Percentiles rank a stretch among this genome's conserved stretches.
phyloP scores from a whole-genome alignment of 2,329 filamentous ascomycete genomes.

The Alternaria solani region DNA sequence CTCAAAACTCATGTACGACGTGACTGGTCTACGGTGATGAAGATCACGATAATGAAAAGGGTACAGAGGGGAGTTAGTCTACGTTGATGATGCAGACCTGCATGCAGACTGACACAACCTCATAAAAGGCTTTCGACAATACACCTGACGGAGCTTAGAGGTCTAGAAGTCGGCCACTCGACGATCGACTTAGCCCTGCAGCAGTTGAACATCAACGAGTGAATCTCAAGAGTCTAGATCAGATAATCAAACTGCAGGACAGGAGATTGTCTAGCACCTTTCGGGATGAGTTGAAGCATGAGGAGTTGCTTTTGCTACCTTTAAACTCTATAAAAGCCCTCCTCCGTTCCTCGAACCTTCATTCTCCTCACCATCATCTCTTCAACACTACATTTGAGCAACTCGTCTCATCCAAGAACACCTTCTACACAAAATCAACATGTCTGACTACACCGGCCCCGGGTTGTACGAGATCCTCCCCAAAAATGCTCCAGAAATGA shows the following conservation, averaged over 20 bases:
- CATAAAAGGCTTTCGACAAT: neutral
- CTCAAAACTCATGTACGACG: neutral
- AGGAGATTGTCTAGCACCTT: neutral
- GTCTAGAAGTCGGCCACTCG: neutral
- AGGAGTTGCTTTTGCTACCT: neutral
- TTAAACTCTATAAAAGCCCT: neutral
- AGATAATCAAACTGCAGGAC: neutral
- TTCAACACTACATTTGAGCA: neutral
- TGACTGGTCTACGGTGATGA: neutral
- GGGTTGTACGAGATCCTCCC: constrained; percentile 7
- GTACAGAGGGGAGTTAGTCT: neutral
- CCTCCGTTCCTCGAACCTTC: neutral
- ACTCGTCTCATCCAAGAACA: neutral
- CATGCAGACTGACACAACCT: neutral
- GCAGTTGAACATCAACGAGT: neutral
- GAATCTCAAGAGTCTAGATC: neutral
- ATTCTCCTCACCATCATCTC: neutral
- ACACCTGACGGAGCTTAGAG: neutral
- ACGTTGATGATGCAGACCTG: neutral
- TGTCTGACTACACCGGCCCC: constrained; percentile 11
- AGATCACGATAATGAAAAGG: neutral
- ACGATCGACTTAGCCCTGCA: too few relatives aligned
- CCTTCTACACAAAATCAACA: neutral
- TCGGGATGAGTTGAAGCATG: neutral
- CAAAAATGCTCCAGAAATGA: neutral